Conservation (phyloP, 192 early-diverging fungal genomes). For the Gryganskiella cystojenkinii region DNA sequence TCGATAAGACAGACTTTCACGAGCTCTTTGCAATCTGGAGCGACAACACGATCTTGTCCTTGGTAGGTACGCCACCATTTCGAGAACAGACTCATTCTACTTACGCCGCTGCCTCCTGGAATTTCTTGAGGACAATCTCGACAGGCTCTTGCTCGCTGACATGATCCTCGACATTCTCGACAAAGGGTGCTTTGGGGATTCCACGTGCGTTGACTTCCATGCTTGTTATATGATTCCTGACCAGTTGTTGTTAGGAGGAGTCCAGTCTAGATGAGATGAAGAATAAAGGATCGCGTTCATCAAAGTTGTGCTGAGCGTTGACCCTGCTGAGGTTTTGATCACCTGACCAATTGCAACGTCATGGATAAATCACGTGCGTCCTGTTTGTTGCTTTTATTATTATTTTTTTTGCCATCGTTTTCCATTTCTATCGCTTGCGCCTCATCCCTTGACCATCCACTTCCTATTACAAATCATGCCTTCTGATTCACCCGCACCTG, state of each 20-base stretch:
- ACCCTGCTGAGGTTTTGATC: no score
- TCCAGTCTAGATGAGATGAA: background rate
- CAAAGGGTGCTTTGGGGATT: slow-evolving; percentile 96
- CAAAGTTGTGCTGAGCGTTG: background rate
- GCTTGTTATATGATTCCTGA: slow-evolving; percentile 2
- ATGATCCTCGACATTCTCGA: slow-evolving; percentile 93
- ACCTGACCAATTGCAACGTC: no score
- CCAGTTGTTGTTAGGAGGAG: no score
- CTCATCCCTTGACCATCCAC: background rate
- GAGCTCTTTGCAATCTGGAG: background rate
- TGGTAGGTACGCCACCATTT: background rate
- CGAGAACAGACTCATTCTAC: slow-evolving; percentile 12
- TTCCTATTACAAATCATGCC: slow-evolving; percentile 42
- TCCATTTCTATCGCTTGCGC: background rate
- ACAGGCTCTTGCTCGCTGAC: slow-evolving; percentile 75
- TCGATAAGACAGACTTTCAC: no score
- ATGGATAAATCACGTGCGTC: slow-evolving; percentile 1
- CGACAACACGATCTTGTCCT: background rate
- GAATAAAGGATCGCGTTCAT: background rate
- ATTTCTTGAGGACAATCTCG: slow-evolving; percentile 90
- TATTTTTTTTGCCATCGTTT: background rate
- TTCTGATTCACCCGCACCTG: slow-evolving; percentile 49
- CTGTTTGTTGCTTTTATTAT: background rate
- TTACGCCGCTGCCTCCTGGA: slow-evolving; percentile 89
- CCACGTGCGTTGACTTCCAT: slow-evolving; percentile 91